Evolutionary conservation across 2,329 filamentous ascomycete species (phyloP).

Genomic region (Arthrobotrys megalospora): DNA sequence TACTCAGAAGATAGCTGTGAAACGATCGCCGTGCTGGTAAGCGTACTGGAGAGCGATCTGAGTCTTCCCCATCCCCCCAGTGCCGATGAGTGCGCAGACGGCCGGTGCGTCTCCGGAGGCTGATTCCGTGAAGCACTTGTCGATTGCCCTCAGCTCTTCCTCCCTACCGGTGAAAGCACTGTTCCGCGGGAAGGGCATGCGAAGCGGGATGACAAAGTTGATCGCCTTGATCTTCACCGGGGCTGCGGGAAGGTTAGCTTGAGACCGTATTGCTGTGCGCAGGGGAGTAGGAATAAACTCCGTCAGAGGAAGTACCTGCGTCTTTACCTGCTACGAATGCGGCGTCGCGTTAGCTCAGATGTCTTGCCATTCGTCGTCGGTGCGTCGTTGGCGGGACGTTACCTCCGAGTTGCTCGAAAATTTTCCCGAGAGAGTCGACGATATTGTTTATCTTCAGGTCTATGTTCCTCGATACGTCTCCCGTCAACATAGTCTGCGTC

Average conservation of each 20-base stretch:
- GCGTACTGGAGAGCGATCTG: slow-evolving; percentile 30
- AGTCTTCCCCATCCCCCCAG: slow-evolving; percentile 31
- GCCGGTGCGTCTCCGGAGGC: neutral
- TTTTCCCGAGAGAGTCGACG: slow-evolving; percentile 83
- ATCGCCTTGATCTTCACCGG: slow-evolving; percentile 1
- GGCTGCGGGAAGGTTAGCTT: slow-evolving; percentile 1
- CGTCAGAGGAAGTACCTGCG: neutral
- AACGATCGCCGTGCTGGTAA: neutral
- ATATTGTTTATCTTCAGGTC: slow-evolving; percentile 85
- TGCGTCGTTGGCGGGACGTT: slow-evolving; percentile 3
- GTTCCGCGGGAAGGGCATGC: slow-evolving; percentile 8
- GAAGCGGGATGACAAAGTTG: slow-evolving; percentile 5
- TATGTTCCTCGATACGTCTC: slow-evolving; percentile 67
- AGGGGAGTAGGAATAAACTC: neutral
- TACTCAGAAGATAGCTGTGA: slow-evolving; percentile 20
- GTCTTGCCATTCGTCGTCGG: neutral
- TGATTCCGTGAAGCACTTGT: neutral
- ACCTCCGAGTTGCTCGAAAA: slow-evolving; percentile 15
- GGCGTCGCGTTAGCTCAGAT: neutral
- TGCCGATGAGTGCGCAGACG: slow-evolving; percentile 20
- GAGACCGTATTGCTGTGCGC: neutral
- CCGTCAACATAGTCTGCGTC: slow-evolving; percentile 7
- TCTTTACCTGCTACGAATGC: neutral
- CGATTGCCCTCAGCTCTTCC: neutral
- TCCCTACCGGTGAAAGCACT: slow-evolving; percentile 1